These are phyloP conservation scores for Whalleya microplaca DNA, from an alignment of 2,329 filamentous ascomycete genomes.

Conservation along the genomic window DNA sequence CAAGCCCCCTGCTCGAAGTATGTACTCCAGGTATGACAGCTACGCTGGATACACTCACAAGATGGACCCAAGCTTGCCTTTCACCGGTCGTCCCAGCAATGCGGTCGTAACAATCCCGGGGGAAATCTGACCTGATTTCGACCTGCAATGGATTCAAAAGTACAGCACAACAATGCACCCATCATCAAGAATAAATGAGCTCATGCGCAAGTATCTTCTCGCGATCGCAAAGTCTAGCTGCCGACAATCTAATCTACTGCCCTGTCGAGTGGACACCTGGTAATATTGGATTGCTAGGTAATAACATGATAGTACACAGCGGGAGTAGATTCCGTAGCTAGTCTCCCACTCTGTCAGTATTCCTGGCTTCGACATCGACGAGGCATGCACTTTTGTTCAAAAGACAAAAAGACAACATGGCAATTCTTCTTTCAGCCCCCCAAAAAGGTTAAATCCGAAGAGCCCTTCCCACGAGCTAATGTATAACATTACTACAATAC, in stretches of 20 bases:
- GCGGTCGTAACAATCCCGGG: slow-evolving; percentile 10
- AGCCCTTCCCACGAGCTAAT: neutral
- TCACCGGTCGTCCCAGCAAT: slow-evolving; percentile 21
- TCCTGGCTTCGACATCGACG: neutral
- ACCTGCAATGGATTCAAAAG: neutral
- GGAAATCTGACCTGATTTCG: neutral
- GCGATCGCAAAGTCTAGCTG: slow-evolving; percentile 16
- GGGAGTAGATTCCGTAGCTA: neutral
- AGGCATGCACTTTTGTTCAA: neutral
- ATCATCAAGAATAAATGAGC: slow-evolving; percentile 5
- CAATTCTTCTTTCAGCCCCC: slow-evolving; percentile 7
- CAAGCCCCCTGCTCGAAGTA: slow-evolving; percentile 7
- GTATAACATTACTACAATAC: neutral
- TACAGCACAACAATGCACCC: slow-evolving; percentile 3
- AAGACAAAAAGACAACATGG: neutral
- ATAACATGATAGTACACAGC: neutral
- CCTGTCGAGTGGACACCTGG: neutral
- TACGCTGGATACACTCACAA: slow-evolving; percentile 1
- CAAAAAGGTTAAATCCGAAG: neutral
- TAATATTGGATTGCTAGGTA: neutral
- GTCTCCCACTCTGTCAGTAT: neutral
- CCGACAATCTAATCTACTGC: slow-evolving; percentile 13
- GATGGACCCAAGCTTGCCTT: neutral
- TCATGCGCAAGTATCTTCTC: slow-evolving; percentile 12
- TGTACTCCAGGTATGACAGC: neutral